Base-by-base conservation (phyloP, 2,329 filamentous ascomycete species). In the Botryosphaeria agaves region DNA sequence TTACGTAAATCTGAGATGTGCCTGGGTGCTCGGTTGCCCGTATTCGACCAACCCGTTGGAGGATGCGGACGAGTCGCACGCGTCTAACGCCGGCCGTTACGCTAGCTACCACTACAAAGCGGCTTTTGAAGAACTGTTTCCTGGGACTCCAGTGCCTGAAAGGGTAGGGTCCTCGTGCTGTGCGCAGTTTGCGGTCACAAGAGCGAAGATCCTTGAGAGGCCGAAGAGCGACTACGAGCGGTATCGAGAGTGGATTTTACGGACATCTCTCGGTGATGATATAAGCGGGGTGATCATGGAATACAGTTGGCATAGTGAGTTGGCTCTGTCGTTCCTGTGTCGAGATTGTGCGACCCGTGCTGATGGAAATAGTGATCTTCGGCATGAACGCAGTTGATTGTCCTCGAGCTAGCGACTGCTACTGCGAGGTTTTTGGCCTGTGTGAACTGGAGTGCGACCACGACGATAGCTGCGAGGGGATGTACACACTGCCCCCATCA, bases 361-460 rank as follows among this genome's bases (percentile, higher is more conserved):
- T 15, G 11, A 4, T 7, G 25, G 14, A 9, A 14, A n/a, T 26
- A 11, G 25, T 26, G 25, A 27, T 27, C 12, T 27, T 27, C n/a
- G 14, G 11, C 11, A 9, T 9, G 26, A 27, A 27, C 2, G 46
- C 62, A 5, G 59, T 75, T 1, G 61, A 74, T 39, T 80, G 74
- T 38, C 75, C 75, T 0, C 53, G 56, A 12, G 69, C 69, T 1
- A 50, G 57, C 27, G 63, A 68, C 6, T 79, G 74, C 45, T 78
- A 78, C 46, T 79, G 75, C 51, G 67, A 72, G 24, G 61, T 70
- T 11, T 80, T 72, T 41, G 73, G 73, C 0, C 41, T 74, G 16
- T 80, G 75, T 47, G 39, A 61, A 32, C 38, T 68, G 11, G 40
- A 51, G 0, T 59, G 56, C 28, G 39, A 41, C 8, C 46, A 54